These are phyloP conservation scores for Adansonia grandidieri DNA, from an alignment of 441 rosid genomes.

Conservation along the genomic window DNA sequence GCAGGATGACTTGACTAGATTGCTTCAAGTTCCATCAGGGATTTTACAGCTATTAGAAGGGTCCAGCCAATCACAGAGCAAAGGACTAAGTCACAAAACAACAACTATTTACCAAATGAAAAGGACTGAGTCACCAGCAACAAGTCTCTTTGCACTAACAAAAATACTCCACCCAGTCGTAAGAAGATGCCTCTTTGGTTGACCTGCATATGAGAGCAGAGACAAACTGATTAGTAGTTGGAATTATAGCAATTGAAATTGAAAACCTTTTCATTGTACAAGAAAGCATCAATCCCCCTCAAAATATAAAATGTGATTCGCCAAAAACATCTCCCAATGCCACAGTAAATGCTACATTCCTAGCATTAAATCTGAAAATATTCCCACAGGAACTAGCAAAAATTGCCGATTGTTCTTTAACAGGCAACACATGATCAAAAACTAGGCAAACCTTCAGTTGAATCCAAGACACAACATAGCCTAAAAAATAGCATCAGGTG, in stretches of 20 bases:
- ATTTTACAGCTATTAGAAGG: background rate
- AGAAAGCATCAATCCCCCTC: background rate
- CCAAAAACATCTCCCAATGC: background rate
- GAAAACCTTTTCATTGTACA: background rate
- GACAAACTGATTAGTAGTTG: background rate
- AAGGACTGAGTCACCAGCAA: conserved; percentile 90
- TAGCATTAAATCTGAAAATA: background rate
- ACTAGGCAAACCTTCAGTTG: background rate
- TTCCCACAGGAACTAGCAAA: background rate
- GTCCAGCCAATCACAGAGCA: background rate
- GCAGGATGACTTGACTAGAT: background rate
- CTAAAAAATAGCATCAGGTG: background rate
- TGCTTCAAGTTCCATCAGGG: background rate
- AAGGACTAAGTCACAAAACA: too few relatives aligned
- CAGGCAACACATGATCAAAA: background rate
- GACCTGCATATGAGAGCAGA: conserved; percentile 55
- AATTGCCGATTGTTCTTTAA: background rate
- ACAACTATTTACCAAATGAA: conserved; percentile 67
- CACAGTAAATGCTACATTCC: background rate
- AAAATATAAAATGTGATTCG: background rate
- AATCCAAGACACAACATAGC: background rate
- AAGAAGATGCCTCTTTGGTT: conserved; percentile 97
- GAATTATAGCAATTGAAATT: too few relatives aligned
- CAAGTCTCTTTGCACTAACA: conserved; percentile 89
- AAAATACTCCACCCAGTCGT: conserved; percentile 97